Percentiles rank a stretch among this genome's conserved stretches.
Conservation (phyloP, 2,329 filamentous ascomycete species). For the Calonectria montana region DNA sequence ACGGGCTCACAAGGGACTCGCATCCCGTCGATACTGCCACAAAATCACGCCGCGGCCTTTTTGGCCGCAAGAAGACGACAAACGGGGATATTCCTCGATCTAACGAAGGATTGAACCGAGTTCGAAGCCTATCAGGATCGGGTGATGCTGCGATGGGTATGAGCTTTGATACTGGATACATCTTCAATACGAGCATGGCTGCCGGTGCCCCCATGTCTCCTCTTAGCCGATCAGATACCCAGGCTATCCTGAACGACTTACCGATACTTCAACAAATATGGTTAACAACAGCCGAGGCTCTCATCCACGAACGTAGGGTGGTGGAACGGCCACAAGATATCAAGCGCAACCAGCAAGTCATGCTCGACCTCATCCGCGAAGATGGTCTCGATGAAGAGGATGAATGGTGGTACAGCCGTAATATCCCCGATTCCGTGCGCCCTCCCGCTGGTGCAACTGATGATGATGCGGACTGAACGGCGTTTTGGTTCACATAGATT, state of each 20-base stretch:
- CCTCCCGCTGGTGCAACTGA: slow-evolving; percentile 62
- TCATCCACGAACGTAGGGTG: slow-evolving; percentile 69
- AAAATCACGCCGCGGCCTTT: slow-evolving; percentile 64
- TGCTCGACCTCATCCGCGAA: slow-evolving; percentile 73
- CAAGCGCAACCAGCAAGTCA: slow-evolving; percentile 70
- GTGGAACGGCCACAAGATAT: slow-evolving; percentile 70
- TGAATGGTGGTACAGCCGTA: slow-evolving; percentile 70
- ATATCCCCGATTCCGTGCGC: slow-evolving; percentile 64
- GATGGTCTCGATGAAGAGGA: slow-evolving; percentile 70
- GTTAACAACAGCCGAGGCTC: slow-evolving; percentile 70
- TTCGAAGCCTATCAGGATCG: slow-evolving; percentile 44
- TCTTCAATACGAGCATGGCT: slow-evolving; percentile 70
- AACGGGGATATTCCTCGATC: slow-evolving; percentile 42
- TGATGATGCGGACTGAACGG: slow-evolving; percentile 58
- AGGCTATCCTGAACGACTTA: slow-evolving; percentile 64
- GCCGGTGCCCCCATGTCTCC: slow-evolving; percentile 72
- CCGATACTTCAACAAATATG: slow-evolving; percentile 71
- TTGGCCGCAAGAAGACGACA: slow-evolving; percentile 69
- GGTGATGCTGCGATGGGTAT: slow-evolving; percentile 42
- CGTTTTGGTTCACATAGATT: slow-evolving; percentile 22
- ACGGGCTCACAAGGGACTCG: slow-evolving; percentile 58
- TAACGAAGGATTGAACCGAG: slow-evolving; percentile 39
- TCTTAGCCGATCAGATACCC: slow-evolving; percentile 62
- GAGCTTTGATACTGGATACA: slow-evolving; percentile 52
- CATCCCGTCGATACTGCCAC: slow-evolving; percentile 49